Base-by-base conservation (phyloP, 1,284 basidiomycete species). In the Takashimella tepidaria region DNA sequence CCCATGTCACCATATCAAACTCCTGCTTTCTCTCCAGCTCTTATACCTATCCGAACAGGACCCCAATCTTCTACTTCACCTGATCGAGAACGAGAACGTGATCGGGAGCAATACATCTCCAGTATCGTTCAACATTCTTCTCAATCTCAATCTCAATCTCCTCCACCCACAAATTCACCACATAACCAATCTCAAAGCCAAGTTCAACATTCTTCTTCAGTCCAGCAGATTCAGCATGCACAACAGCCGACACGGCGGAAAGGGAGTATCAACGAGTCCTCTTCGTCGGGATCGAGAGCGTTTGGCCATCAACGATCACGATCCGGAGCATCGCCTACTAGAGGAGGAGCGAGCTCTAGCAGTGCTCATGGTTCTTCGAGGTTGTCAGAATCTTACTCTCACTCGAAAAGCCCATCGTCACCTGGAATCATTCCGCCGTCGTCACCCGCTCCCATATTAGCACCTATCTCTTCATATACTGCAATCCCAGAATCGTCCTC, bases 1-100 rank as follows among this genome's bases (percentile, higher is more conserved):
- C 72, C 72, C 5, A 51, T 72, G 13, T 69, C 68, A 2, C 72
- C 72, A 2, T 74, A 70, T 47, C 59, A 65, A 49, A 74, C 70
- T 1, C 72, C 72, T 5, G 53, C 69, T 2, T 74, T 72, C 57
- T 68, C 70, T 2, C 68, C 69, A 3, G 59, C 66, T 2, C 45
- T 69, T 25, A 62, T 68, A 13, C 57, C 62, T 5, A 49, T 42
- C 26, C 31, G 31, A 37, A 8, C 31, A 37, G 31, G 31, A 8
- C 31, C 31, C 16, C 16, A 8, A 8, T 37, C 16, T 8, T 37
- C 31, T 37, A 8, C 16, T 37, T 37, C 31, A 16, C 31, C 31
- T 8, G 31, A 37, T 37, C 31, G 31, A 16, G 31, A 37, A 16
- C 31, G 31, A 8, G 31, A 37, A 8, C 31, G 31, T 8, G 31